Percentiles rank a stretch among this genome's conserved stretches.
Conservation (phyloP, 1,139 yeast genomes). For the Lodderomyces pseudojiufengensis region DNA sequence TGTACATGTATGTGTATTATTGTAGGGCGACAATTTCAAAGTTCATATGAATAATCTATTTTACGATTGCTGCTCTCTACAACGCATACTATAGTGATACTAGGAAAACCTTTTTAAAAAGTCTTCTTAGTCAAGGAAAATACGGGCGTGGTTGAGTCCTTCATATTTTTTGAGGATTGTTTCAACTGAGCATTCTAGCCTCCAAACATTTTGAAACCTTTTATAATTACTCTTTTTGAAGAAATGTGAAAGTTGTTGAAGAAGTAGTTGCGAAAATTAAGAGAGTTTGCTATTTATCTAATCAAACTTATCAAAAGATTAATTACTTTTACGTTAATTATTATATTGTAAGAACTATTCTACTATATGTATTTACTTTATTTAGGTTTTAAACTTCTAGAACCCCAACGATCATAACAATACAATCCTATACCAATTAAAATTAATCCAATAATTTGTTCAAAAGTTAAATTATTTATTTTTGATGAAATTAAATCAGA, state of each 20-base stretch:
- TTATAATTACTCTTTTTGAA: no score
- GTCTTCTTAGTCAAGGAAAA: slow-evolving; percentile 34
- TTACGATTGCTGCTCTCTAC: slow-evolving; percentile 51
- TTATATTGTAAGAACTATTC: slow-evolving; percentile 4
- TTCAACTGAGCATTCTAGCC: slow-evolving; percentile 46
- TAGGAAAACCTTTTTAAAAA: slow-evolving; percentile 18
- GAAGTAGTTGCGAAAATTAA: no score
- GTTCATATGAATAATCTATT: no score
- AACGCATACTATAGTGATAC: slow-evolving; percentile 49
- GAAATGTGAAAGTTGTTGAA: no score
- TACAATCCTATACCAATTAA: slow-evolving; percentile 35
- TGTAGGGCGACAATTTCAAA: slow-evolving; percentile 49
- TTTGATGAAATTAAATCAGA: slow-evolving; percentile 7
- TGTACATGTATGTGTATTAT: slow-evolving; percentile 53
- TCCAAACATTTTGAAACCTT: slow-evolving; percentile 40
- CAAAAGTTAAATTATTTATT: slow-evolving; percentile 23
- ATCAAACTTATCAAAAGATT: no score
- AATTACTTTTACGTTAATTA: not conserved
- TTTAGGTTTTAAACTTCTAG: slow-evolving; percentile 25
- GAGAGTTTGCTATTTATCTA: no score
- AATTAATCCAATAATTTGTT: slow-evolving; percentile 28
- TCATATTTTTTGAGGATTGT: slow-evolving; percentile 10
- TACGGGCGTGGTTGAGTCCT: slow-evolving; percentile 36
- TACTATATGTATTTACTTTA: no score
- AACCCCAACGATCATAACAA: slow-evolving; percentile 43